phyloP scores from a whole-genome alignment of 179 eudicot species.

The Patellifolia procumbens region DNA sequence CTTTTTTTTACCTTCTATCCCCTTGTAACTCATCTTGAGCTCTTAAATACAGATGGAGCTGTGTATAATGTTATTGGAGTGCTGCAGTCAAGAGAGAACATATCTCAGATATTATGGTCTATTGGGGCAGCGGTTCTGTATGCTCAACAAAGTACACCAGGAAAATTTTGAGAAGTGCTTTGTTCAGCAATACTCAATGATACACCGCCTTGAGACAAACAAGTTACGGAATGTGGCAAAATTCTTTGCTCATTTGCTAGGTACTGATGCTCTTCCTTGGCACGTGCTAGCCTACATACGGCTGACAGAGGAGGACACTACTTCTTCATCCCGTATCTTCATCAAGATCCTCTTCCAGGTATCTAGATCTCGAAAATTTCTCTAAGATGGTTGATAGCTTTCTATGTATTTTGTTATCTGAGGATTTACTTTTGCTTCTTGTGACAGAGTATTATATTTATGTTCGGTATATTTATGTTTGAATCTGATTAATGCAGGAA shows the following conservation, averaged over 20 bases:
- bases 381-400: too few relatives aligned
- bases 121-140: constrained; percentile 80
- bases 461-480: too few relatives aligned
- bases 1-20: too few relatives aligned
- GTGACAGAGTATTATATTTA: too few relatives aligned
- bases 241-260: constrained; percentile 80
- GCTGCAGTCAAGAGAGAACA: constrained; percentile 94
- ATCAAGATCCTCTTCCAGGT: constrained; percentile 95
- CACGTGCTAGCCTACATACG: constrained; percentile 76
- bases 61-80: constrained; percentile 82
- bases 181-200: constrained; percentile 89
- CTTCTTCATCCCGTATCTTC: constrained; percentile 86
- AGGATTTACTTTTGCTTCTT: neutral
- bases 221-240: constrained; percentile 81
- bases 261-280: constrained; percentile 80
- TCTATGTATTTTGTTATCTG: neutral
- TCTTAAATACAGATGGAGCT: constrained; percentile 76
- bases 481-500: constrained; percentile 46
- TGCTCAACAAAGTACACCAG: constrained; percentile 75
- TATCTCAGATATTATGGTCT: constrained; percentile 86
- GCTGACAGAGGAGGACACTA: constrained; percentile 83
- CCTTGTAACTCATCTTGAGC: neutral
- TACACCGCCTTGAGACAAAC: constrained; percentile 81
- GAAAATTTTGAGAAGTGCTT: constrained; percentile 79
- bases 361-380: neutral